phyloP scores from a whole-genome alignment of 805 yeast genomes.

The Candida ponderosae region DNA sequence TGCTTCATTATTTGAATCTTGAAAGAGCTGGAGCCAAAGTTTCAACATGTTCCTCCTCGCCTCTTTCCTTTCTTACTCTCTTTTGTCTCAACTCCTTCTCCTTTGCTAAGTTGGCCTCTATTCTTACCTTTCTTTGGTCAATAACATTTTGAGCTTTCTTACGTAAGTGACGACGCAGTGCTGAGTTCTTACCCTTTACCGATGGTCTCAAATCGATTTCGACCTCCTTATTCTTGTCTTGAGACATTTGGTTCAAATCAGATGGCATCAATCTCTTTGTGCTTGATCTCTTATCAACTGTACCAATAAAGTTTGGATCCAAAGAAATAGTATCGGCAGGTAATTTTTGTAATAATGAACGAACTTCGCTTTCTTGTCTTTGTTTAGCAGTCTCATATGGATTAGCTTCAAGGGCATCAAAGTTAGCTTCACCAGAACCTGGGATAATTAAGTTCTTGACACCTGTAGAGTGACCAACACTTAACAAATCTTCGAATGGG shows the following conservation, averaged over 20 bases:
- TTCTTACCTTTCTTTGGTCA: slow-evolving; percentile 73
- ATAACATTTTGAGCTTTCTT: slow-evolving; percentile 80
- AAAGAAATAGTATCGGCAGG: slow-evolving; percentile 88
- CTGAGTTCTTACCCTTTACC: slow-evolving; percentile 74
- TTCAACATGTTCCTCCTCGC: slow-evolving; percentile 43
- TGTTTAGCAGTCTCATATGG: slow-evolving; percentile 90
- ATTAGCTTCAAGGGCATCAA: slow-evolving; percentile 86
- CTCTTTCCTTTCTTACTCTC: slow-evolving; percentile 33
- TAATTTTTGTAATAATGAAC: slow-evolving; percentile 75
- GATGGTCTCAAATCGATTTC: slow-evolving; percentile 39
- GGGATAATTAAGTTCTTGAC: slow-evolving; percentile 85
- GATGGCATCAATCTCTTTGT: slow-evolving; percentile 56
- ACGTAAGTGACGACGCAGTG: slow-evolving; percentile 70
- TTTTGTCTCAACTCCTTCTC: slow-evolving; percentile 68
- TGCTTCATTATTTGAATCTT: slow-evolving; percentile 29
- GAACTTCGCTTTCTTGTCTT: slow-evolving; percentile 89
- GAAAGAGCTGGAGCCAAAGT: slow-evolving; percentile 31
- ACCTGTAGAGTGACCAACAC: slow-evolving; percentile 76
- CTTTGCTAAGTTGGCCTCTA: slow-evolving; percentile 62
- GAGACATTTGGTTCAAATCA: slow-evolving; percentile 36
- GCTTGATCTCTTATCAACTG: slow-evolving; percentile 65
- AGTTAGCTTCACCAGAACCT: slow-evolving; percentile 97
- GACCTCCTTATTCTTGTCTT: slow-evolving; percentile 45
- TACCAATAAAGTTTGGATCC: slow-evolving; percentile 84
- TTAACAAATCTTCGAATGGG: slow-evolving; percentile 95